Evolutionary conservation across 805 yeast species (phyloP).

Genomic region (Sugiyamaella lignohabitans): DNA sequence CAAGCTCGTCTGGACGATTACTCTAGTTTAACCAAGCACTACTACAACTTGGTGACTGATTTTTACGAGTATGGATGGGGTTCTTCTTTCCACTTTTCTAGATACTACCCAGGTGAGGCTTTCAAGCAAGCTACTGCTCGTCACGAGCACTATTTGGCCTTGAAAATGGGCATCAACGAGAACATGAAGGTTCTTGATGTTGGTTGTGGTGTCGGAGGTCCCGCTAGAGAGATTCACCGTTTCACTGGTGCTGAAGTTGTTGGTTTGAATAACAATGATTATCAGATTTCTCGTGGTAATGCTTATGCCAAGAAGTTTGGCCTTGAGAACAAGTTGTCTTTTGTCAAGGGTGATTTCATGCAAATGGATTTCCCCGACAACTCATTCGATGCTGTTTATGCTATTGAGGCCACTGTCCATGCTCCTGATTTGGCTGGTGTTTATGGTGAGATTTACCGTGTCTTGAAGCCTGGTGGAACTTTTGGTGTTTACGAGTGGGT

Average conservation of each 20-base stretch:
- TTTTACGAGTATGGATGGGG: conserved; percentile 99
- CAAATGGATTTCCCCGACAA: conserved; percentile 93
- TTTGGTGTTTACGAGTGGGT: conserved; percentile 99
- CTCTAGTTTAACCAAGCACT: conserved; percentile 86
- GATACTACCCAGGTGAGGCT: conserved; percentile 89
- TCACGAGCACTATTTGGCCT: conserved; percentile 93
- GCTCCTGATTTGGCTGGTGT: conserved; percentile 97
- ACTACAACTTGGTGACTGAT: conserved; percentile 94
- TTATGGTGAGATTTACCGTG: conserved; percentile 88
- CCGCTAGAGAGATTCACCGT: conserved; percentile 91
- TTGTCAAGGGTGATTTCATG: conserved; percentile 98
- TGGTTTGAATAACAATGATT: conserved; percentile 95
- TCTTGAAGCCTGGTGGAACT: conserved; percentile 93
- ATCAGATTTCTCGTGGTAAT: conserved; percentile 85
- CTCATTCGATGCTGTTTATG: conserved; percentile 92
- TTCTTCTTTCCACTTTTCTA: conserved; percentile 92
- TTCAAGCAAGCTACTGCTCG: conserved; percentile 87
- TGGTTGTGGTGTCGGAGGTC: conserved; percentile 99
- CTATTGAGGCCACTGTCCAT: conserved; percentile 97
- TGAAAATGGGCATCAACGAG: conserved; percentile 70
- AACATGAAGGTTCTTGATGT: conserved; percentile 90
- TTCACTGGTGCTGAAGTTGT: conserved; percentile 82
- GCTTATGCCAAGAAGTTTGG: conserved; percentile 63
- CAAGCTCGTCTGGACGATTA: conserved; percentile 68
- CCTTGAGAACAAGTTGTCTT: conserved; percentile 65